Percentiles rank a stretch among this genome's conserved stretches.
Evolutionary conservation across 2,329 filamentous ascomycete species (phyloP).

Genomic region (Fusarium sp.): DNA sequence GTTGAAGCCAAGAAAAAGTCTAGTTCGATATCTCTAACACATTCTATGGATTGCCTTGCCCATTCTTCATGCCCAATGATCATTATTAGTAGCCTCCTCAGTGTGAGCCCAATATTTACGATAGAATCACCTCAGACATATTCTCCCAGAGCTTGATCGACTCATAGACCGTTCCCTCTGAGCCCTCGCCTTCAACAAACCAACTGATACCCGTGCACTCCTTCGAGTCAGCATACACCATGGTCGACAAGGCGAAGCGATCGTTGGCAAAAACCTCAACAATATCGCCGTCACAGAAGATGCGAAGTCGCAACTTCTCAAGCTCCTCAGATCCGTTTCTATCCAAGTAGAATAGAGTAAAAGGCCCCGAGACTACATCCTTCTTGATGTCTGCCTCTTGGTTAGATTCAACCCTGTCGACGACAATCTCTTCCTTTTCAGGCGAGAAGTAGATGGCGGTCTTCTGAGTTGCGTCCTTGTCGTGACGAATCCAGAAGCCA

Average conservation of each 20-base stretch:
- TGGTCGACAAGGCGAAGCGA: conserved; percentile 43
- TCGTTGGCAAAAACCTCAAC: conserved; percentile 45
- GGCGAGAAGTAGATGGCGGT: conserved; percentile 55
- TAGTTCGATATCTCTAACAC: not conserved
- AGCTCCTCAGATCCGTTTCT: conserved; percentile 18
- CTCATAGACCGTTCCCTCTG: conserved; percentile 27
- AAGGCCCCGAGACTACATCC: conserved; percentile 51
- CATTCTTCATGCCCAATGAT: not conserved
- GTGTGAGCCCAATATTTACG: not conserved
- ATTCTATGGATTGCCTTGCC: not conserved
- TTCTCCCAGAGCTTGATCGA: conserved; percentile 40
- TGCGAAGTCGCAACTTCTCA: conserved; percentile 36
- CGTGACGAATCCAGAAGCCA: conserved; percentile 43
- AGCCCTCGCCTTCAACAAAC: conserved; percentile 33
- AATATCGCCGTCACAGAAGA: conserved; percentile 43
- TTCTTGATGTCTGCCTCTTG: conserved; percentile 50
- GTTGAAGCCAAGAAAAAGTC: not conserved
- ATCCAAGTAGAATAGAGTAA: conserved; percentile 56
- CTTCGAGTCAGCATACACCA: conserved; percentile 35
- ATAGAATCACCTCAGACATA: conserved; percentile 21
- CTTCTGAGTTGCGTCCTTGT: conserved; percentile 41
- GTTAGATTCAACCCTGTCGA: conserved; percentile 52
- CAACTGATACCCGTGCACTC: conserved; percentile 39
- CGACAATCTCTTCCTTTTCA: conserved; percentile 52
- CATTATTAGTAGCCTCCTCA: not conserved